These are phyloP conservation scores for Cinnamomum chago DNA, from an alignment of 164 flowering plant species.

Conservation along the genomic window DNA sequence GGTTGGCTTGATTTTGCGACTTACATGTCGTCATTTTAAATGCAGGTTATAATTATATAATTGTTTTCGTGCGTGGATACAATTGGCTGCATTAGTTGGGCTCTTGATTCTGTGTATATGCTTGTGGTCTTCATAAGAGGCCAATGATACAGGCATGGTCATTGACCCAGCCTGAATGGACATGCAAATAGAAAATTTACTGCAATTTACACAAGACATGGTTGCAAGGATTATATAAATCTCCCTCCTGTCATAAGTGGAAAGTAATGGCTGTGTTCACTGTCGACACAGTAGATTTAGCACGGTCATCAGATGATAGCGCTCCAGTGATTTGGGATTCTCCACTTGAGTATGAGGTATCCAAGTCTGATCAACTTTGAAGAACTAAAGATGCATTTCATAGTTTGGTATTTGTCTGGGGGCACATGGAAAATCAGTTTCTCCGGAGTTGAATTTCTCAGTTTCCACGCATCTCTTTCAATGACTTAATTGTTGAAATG, in stretches of 20 bases:
- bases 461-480: background rate
- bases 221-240: constrained; percentile 92
- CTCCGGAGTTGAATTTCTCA: too few relatives aligned
- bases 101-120: constrained; percentile 92
- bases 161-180: constrained; percentile 93
- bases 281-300: constrained; percentile 87
- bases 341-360: constrained; percentile 87
- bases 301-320: constrained; percentile 99
- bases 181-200: constrained; percentile 97
- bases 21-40: background rate
- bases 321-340: constrained; percentile 92
- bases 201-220: constrained; percentile 89
- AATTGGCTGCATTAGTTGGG: constrained; percentile 94
- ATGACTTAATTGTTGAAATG: background rate
- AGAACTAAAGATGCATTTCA: background rate
- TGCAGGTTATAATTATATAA: constrained; percentile 70
- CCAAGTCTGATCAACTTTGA: background rate
- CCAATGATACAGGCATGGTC: constrained; percentile 98
- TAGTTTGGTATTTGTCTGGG: too few relatives aligned
- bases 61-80: constrained; percentile 91
- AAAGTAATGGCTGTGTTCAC: constrained; percentile 90
- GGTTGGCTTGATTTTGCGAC: background rate
- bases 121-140: constrained; percentile 80
- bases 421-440: too few relatives aligned
- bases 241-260: constrained; percentile 88